Conservation (phyloP, 768 basidiomycete genomes). For the Trametes villosa region DNA sequence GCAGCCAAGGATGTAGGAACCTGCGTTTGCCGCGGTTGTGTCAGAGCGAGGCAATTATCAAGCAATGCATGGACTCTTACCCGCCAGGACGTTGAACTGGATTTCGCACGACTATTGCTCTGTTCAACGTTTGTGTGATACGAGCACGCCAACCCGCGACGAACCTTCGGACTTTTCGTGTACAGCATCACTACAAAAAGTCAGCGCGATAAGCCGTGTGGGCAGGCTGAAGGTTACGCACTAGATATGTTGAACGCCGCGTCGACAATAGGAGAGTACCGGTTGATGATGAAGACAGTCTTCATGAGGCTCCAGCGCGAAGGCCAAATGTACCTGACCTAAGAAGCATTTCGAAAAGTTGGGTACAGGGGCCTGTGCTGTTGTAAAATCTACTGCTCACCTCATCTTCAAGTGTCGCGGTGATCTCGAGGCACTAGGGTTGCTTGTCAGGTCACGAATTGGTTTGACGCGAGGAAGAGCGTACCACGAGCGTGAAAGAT, state of each 20-base stretch:
- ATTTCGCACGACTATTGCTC: no score
- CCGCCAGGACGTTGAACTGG: not conserved
- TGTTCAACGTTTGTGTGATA: no score
- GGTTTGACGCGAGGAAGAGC: no score
- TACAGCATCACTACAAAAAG: not conserved
- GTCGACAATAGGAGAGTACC: constrained; percentile 11
- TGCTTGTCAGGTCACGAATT: not conserved
- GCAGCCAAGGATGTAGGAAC: not conserved
- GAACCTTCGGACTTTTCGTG: no score
- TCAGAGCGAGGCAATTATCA: not conserved
- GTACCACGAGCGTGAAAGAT: not conserved
- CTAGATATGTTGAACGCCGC: not conserved
- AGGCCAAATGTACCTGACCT: constrained; percentile 11
- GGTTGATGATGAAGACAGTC: constrained; percentile 1
- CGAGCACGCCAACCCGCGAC: no score
- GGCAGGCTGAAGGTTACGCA: not conserved
- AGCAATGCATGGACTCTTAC: not conserved
- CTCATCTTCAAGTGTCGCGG: not conserved
- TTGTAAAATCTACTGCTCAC: not conserved
- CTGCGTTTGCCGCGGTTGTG: not conserved
- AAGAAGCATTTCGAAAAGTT: not conserved
- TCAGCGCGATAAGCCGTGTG: no score
- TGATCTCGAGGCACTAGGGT: not conserved
- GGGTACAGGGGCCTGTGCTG: no score
- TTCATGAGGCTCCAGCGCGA: constrained; percentile 8